phyloP scores from a whole-genome alignment of 148 eudicot species.

The Arctostaphylos glauca region DNA sequence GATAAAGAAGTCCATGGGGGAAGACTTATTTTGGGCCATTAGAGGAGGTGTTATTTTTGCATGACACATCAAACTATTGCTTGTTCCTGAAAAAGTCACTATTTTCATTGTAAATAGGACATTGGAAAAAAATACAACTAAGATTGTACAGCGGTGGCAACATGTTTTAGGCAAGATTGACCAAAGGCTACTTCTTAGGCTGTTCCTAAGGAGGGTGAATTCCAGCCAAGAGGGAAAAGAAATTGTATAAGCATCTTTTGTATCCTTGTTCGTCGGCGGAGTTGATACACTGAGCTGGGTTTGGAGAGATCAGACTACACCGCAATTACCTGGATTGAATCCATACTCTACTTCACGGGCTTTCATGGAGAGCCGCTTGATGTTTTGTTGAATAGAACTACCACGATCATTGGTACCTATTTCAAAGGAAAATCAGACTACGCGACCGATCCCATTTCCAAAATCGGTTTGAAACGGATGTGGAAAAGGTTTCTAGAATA shows the following conservation, averaged over 20 bases:
- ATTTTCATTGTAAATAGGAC: conserved; percentile 11
- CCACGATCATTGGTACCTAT: too few species aligned
- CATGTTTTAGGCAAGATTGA: conserved; percentile 2
- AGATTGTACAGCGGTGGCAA: conserved; percentile 3
- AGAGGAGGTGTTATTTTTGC: conserved; percentile 14
- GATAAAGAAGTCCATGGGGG: conserved; percentile 15
- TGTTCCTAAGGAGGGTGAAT: background rate
- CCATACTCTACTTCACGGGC: background rate
- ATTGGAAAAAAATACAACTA: background rate
- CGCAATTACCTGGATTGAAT: conserved; percentile 5
- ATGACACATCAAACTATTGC: conserved; percentile 8
- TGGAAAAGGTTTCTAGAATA: background rate
- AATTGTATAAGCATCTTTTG: background rate
- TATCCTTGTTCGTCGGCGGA: conserved; percentile 8
- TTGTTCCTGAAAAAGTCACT: conserved; percentile 4
- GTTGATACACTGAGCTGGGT: conserved; percentile 9
- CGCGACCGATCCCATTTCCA: background rate
- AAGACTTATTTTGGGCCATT: conserved; percentile 21
- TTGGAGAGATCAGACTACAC: conserved; percentile 2
- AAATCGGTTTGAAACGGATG: background rate
- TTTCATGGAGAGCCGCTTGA: background rate
- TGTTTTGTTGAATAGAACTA: conserved; percentile 5
- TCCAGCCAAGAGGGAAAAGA: background rate
- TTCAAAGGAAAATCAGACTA: conserved; percentile 17
- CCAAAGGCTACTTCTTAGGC: background rate